A percentile compares a stretch with the other conserved stretches of the same genome.
Conservation (phyloP, 2,329 filamentous ascomycete genomes). For the Cercospora zeina region DNA sequence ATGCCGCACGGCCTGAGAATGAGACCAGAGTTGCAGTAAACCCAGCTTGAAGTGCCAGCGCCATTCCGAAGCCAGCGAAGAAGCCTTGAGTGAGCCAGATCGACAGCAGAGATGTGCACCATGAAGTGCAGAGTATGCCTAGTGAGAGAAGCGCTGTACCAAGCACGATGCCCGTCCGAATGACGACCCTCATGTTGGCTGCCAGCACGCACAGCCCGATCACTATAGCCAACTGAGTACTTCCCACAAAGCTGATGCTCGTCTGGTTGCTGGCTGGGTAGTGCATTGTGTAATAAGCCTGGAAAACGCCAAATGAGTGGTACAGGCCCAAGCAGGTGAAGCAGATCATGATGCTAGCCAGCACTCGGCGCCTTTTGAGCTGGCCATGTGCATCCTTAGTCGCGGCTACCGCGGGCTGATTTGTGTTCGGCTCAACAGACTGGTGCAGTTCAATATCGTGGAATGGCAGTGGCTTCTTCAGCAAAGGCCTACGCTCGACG, state of each 20-base stretch:
- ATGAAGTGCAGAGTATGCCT: background rate
- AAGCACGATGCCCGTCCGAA: background rate
- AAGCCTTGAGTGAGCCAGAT: background rate
- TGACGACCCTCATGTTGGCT: background rate
- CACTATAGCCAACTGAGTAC: slow-evolving; percentile 10
- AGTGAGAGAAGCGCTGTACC: background rate
- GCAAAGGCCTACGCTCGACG: background rate
- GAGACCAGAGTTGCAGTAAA: background rate
- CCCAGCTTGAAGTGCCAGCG: background rate
- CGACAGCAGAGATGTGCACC: background rate
- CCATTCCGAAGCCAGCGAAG: background rate
- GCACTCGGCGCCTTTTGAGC: background rate
- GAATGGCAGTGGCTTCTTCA: background rate
- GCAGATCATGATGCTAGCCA: background rate
- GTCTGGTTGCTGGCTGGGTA: background rate
- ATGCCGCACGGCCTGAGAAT: background rate
- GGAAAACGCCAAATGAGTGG: background rate
- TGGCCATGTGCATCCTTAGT: background rate
- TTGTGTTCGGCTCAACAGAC: background rate
- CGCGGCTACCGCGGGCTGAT: background rate
- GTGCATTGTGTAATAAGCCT: slow-evolving; percentile 1
- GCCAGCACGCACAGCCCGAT: background rate
- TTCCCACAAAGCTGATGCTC: slow-evolving; percentile 6
- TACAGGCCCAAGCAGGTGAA: slow-evolving; percentile 1
- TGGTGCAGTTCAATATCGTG: slow-evolving; percentile 5